Evolutionary conservation across 345 rosid genomes (phyloP).

Genomic region (Balakata baccata): DNA sequence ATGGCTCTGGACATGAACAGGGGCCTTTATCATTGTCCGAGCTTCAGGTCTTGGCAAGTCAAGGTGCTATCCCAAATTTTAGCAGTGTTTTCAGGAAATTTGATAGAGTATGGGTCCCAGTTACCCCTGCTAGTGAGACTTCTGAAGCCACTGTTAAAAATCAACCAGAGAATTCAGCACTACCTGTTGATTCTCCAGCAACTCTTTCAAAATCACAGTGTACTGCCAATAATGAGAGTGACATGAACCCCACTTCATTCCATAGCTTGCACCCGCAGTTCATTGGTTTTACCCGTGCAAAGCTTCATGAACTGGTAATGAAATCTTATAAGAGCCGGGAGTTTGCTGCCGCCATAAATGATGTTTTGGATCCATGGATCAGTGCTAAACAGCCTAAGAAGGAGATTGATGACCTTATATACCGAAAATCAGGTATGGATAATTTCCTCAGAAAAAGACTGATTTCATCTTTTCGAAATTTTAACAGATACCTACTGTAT

Average conservation of each 20-base stretch:
- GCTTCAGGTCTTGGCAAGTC: conserved; percentile 69
- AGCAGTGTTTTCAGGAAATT: conserved; percentile 86
- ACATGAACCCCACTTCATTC: conserved; percentile 40
- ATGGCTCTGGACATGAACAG: conserved; percentile 88
- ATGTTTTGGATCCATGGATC: conserved; percentile 97
- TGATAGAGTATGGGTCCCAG: conserved; percentile 91
- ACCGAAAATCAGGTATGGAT: conserved; percentile 74
- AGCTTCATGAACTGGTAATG: conserved; percentile 94
- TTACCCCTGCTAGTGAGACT: conserved; percentile 42
- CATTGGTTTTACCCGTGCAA: conserved; percentile 86
- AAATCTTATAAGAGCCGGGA: conserved; percentile 91
- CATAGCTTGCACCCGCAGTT: conserved; percentile 84
- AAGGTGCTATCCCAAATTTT: conserved; percentile 56
- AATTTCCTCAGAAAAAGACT: background rate
- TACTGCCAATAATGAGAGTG: conserved; percentile 28
- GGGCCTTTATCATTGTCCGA: conserved; percentile 76
- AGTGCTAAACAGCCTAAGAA: conserved; percentile 88
- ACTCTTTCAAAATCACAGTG: conserved; percentile 30
- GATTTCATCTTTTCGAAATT: background rate
- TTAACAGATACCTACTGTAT: background rate
- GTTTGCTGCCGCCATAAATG: conserved; percentile 93
- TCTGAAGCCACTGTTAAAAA: conserved; percentile 39
- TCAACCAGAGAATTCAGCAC: conserved; percentile 30
- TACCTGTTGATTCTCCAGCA: conserved; percentile 42
- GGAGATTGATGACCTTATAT: conserved; percentile 69